Percentiles rank a stretch among this genome's conserved stretches.
Evolutionary conservation across 2,329 filamentous ascomycete species (phyloP).

Genomic region (Paracorniculantispora psalliotae): DNA sequence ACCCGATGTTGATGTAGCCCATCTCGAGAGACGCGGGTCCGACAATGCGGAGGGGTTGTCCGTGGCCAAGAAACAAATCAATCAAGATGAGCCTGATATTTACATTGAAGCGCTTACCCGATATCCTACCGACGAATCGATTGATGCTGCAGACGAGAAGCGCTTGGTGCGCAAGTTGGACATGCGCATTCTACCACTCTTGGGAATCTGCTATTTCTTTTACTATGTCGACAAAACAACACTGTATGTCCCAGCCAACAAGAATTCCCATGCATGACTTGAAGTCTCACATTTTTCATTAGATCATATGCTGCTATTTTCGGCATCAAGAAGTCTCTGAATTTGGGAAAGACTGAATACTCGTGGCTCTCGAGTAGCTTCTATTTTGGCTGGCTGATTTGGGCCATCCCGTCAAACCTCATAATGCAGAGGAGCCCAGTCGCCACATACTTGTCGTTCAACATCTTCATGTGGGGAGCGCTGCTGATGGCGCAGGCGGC

Average conservation of each 20-base stretch:
- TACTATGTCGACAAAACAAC: conserved; percentile 46
- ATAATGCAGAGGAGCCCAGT: conserved; percentile 30
- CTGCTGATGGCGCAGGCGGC: conserved; percentile 46
- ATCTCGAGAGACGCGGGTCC: conserved; percentile 1
- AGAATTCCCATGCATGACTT: no score
- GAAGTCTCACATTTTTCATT: neutral
- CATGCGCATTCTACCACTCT: conserved; percentile 31
- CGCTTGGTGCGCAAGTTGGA: conserved; percentile 33
- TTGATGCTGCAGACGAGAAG: conserved; percentile 30
- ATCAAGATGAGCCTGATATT: conserved; percentile 24
- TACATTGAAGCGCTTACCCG: conserved; percentile 31
- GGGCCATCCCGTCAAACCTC: conserved; percentile 29
- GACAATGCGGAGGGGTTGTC: neutral
- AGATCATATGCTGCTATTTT: conserved; percentile 60
- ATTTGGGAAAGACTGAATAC: conserved; percentile 54
- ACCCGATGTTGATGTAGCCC: neutral
- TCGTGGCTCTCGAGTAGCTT: conserved; percentile 35
- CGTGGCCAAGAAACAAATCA: conserved; percentile 11
- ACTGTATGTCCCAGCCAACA: conserved; percentile 31
- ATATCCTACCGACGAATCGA: conserved; percentile 33
- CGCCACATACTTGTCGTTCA: conserved; percentile 33
- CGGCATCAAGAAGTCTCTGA: conserved; percentile 54
- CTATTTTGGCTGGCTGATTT: conserved; percentile 35
- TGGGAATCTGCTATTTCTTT: conserved; percentile 38
- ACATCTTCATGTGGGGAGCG: conserved; percentile 53